phyloP scores from a whole-genome alignment of 2,329 filamentous ascomycete genomes.

The Zasmidium citrigriseum region DNA sequence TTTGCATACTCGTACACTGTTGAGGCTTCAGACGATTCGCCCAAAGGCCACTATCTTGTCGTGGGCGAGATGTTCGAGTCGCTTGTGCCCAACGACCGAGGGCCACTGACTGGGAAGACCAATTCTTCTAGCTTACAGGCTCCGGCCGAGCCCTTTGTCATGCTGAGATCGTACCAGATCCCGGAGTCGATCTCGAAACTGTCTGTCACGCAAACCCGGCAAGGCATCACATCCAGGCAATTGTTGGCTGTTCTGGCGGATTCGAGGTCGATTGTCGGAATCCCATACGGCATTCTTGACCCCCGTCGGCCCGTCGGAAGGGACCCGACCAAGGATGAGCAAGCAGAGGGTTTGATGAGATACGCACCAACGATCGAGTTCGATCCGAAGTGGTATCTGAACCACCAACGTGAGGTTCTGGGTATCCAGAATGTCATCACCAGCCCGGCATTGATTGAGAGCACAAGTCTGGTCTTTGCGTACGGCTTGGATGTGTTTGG shows the following conservation, averaged over 20 bases:
- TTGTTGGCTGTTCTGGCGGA: constrained; percentile 77
- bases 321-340: constrained; percentile 76
- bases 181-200: constrained; percentile 77
- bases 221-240: constrained; percentile 85
- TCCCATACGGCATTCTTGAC: constrained; percentile 78
- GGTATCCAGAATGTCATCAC: constrained; percentile 74
- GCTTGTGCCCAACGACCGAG: constrained; percentile 77
- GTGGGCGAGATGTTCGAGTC: constrained; percentile 92
- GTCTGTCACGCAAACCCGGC: constrained; percentile 82
- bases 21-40: constrained; percentile 53
- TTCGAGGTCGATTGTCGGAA: constrained; percentile 72
- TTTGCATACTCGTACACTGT: constrained; percentile 76
- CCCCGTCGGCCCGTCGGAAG: constrained; percentile 83
- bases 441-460: constrained; percentile 79
- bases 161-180: constrained; percentile 79
- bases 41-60: constrained; percentile 83
- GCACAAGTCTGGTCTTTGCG: constrained; percentile 85
- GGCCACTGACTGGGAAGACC: constrained; percentile 66
- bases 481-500: constrained; percentile 89
- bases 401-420: constrained; percentile 78
- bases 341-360: constrained; percentile 76
- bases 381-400: constrained; percentile 76
- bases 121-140: constrained; percentile 78
- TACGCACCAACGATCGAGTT: constrained; percentile 80
- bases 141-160: constrained; percentile 69